phyloP scores from a whole-genome alignment of 305 asterid genomes.

The Caryopteris hybrid region DNA sequence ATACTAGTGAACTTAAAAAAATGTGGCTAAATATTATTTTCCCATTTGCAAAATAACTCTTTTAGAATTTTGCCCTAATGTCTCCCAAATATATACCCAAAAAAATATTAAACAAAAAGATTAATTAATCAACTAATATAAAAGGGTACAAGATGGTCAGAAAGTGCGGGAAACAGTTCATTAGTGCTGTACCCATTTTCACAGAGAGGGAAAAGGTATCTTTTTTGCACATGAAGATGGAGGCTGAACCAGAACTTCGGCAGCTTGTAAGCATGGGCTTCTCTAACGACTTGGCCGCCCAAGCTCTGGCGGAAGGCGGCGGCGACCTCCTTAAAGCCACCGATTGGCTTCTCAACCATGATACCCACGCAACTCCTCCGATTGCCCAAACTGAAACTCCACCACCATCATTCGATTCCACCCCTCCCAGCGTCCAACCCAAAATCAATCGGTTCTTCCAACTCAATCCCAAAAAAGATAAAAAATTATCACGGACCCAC shows the following conservation, averaged over 20 bases:
- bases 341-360: slow-evolving; percentile 55
- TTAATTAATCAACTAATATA: not conserved
- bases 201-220: not conserved
- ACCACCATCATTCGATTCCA: slow-evolving; percentile 18
- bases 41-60: no score
- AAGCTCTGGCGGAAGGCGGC: slow-evolving; percentile 52
- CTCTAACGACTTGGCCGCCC: slow-evolving; percentile 39
- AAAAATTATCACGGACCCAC: slow-evolving; percentile 8
- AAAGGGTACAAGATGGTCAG: not conserved
- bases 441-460: slow-evolving; percentile 68
- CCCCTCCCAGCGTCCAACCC: slow-evolving; percentile 49
- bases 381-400: slow-evolving; percentile 12
- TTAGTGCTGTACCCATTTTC: no score
- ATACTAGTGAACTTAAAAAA: no score
- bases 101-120: no score
- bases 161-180: slow-evolving; percentile 21
- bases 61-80: no score
- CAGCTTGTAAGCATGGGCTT: slow-evolving; percentile 77
- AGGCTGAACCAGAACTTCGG: slow-evolving; percentile 23
- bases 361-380: not conserved
- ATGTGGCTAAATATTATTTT: no score
- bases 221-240: slow-evolving; percentile 5
- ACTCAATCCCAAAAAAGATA: slow-evolving; percentile 22
- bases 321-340: slow-evolving; percentile 60
- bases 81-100: no score